Conservation (phyloP, 2,329 filamentous ascomycete species). For the Alternaria atra region DNA sequence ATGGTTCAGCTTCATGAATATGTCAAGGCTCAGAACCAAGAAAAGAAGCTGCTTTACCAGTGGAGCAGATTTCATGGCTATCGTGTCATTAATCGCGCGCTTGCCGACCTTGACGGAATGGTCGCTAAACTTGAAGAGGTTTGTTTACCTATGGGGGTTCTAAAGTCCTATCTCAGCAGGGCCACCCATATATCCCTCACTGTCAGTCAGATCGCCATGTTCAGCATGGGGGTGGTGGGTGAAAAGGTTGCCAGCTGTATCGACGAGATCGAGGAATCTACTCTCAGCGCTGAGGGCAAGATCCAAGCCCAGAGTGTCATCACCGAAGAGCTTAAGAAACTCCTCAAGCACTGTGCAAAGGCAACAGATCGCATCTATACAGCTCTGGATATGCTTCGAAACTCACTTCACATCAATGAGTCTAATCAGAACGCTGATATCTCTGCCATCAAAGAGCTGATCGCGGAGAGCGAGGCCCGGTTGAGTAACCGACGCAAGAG, state of each 20-base stretch:
- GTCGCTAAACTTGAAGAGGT: slow-evolving; percentile 3
- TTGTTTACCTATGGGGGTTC: slow-evolving; percentile 1
- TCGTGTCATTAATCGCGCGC: slow-evolving; percentile 1
- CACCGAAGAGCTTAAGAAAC: slow-evolving; percentile 21
- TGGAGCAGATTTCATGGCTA: slow-evolving; percentile 27
- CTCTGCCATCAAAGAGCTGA: not conserved
- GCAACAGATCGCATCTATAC: slow-evolving; percentile 25
- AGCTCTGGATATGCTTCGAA: slow-evolving; percentile 24
- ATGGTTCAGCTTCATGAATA: slow-evolving; percentile 22
- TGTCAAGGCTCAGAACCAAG: slow-evolving; percentile 11
- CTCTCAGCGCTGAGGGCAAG: slow-evolving; percentile 11
- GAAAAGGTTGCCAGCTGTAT: slow-evolving; percentile 20
- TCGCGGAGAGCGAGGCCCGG: slow-evolving; percentile 3
- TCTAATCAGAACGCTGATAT: slow-evolving; percentile 2
- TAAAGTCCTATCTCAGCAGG: slow-evolving; percentile 12
- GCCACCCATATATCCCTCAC: slow-evolving; percentile 9
- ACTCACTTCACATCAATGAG: not conserved
- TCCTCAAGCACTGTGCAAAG: slow-evolving; percentile 23
- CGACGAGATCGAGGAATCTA: slow-evolving; percentile 18
- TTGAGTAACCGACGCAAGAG: not conserved
- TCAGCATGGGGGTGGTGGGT: slow-evolving; percentile 22
- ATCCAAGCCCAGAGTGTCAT: slow-evolving; percentile 14
- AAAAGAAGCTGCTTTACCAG: slow-evolving; percentile 21
- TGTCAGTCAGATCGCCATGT: slow-evolving; percentile 22
- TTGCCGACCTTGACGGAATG: slow-evolving; percentile 13